These are phyloP conservation scores for Podospora pseudopauciseta DNA, from an alignment of 495 filamentous ascomycete species.

Conservation along the genomic window DNA sequence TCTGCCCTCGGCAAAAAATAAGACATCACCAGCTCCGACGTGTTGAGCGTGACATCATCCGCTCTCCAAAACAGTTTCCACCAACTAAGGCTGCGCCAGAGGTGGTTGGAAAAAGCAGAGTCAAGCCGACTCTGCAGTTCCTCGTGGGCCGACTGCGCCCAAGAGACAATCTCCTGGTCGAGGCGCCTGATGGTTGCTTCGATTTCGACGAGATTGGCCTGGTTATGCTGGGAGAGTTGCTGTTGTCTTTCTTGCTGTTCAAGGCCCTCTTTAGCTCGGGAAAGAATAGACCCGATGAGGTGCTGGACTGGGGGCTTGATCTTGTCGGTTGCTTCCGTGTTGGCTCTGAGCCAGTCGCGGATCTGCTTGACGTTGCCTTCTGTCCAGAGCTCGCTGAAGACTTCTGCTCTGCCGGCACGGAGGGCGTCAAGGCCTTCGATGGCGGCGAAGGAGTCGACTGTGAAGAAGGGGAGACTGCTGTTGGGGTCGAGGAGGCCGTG, in stretches of 20 bases:
- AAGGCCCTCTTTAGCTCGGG: neutral
- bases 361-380: neutral
- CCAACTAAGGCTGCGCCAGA: constrained; percentile 79
- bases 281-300: neutral
- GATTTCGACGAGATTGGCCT: neutral
- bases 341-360: neutral
- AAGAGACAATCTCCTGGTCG: constrained; percentile 55
- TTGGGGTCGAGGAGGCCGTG: neutral
- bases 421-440: neutral
- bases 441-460: neutral
- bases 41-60: constrained; percentile 82
- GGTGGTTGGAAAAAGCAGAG: constrained; percentile 60
- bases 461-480: neutral
- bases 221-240: neutral
- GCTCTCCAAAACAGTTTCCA: constrained; percentile 94
- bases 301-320: constrained; percentile 18
- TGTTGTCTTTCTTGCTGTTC: neutral
- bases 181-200: constrained; percentile 43
- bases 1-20: constrained; percentile 75
- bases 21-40: constrained; percentile 67
- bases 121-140: constrained; percentile 79
- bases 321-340: neutral
- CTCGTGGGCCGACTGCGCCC: constrained; percentile 75
- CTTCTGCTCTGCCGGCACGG: neutral
- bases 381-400: neutral